Percentiles rank a stretch among this genome's conserved stretches.
Evolutionary conservation across 2,329 filamentous ascomycete species (phyloP).

Genomic region (Tolypocladium album): DNA sequence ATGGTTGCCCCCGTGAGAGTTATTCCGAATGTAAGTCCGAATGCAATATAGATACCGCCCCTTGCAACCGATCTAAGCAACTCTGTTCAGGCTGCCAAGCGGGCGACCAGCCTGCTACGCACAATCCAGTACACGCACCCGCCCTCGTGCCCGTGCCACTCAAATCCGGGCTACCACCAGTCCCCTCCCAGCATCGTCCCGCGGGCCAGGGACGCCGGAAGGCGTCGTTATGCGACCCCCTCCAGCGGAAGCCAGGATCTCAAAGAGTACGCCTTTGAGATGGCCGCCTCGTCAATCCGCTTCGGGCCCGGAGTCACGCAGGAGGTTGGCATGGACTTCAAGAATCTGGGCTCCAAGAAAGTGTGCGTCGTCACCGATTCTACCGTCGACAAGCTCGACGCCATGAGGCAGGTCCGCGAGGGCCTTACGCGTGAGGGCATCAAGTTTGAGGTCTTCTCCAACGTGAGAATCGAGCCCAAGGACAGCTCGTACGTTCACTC

Average conservation of each 20-base stretch:
- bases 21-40: constrained; percentile 21
- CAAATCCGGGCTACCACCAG: constrained; percentile 74
- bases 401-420: constrained; percentile 82
- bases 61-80: not conserved
- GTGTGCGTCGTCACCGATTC: constrained; percentile 88
- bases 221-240: constrained; percentile 60
- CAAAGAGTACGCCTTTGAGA: constrained; percentile 97
- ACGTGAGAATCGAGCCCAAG: constrained; percentile 82
- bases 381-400: constrained; percentile 71
- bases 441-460: constrained; percentile 69
- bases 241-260: constrained; percentile 41
- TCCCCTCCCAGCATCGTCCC: constrained; percentile 45
- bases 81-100: constrained; percentile 39
- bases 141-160: constrained; percentile 83
- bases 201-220: constrained; percentile 24
- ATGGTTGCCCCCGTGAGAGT: constrained; percentile 20
- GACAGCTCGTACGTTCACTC: constrained; percentile 62
- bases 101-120: constrained; percentile 64
- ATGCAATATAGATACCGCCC: not conserved
- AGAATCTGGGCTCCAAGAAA: constrained; percentile 76
- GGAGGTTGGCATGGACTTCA: constrained; percentile 96
- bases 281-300: constrained; percentile 90
- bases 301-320: constrained; percentile 90
- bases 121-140: constrained; percentile 89
- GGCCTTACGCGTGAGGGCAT: constrained; percentile 70